Percentiles rank a stretch among this genome's conserved stretches.
These are phyloP conservation scores for Candida sanyaensis DNA, from an alignment of 1,139 yeast genomes.

Conservation along the genomic window DNA sequence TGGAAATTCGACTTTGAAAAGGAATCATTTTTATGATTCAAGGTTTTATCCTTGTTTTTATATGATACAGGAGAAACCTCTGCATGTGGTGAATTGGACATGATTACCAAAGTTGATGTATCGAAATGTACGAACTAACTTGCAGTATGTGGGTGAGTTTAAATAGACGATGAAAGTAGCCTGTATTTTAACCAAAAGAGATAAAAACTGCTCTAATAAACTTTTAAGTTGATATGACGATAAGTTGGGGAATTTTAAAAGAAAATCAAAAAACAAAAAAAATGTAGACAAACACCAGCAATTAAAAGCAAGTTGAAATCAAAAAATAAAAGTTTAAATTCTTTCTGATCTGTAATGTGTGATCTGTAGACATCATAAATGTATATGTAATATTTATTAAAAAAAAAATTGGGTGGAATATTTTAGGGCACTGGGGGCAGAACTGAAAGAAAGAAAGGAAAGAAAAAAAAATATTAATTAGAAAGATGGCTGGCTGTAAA, in stretches of 20 bases:
- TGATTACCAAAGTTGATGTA: background rate
- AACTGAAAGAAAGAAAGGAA: background rate
- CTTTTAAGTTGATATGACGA: background rate
- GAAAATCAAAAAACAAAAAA: background rate
- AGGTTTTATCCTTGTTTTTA: slow-evolving; percentile 1
- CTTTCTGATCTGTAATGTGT: background rate
- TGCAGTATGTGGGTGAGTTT: background rate
- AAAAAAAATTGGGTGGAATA: background rate
- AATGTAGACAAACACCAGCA: background rate
- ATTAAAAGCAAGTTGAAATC: background rate
- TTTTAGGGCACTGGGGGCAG: background rate
- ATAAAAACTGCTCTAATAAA: background rate
- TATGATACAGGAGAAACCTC: background rate
- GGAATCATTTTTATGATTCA: background rate
- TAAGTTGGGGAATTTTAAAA: background rate
- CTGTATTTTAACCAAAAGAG: background rate
- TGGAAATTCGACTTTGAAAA: background rate
- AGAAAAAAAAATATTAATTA: too few species aligned
- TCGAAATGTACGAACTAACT: background rate
- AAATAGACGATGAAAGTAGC: background rate
- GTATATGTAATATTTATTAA: background rate
- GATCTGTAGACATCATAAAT: background rate
- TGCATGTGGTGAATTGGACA: background rate
- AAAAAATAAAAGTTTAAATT: background rate
- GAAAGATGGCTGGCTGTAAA: slow-evolving; percentile 10